Evolutionary conservation across 441 rosid genomes (phyloP).

Genomic region (Populus hybrid): DNA sequence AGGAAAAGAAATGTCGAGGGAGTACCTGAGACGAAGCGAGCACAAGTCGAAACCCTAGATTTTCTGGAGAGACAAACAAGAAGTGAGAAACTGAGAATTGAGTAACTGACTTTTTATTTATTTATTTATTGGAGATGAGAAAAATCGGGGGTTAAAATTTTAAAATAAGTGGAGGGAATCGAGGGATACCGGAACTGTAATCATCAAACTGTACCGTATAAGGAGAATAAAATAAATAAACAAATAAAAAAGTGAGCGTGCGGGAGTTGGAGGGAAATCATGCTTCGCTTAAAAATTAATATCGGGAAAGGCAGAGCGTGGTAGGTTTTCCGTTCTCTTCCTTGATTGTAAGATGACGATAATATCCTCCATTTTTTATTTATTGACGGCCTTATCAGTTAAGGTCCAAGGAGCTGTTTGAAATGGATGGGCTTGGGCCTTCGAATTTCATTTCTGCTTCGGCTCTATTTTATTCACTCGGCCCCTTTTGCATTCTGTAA

Average conservation of each 20-base stretch:
- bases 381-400: not conserved
- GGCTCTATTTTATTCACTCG: not conserved
- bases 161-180: not conserved
- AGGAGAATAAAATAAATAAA: not conserved
- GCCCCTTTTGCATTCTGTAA: not conserved
- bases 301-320: not conserved
- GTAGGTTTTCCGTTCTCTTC: slow-evolving; percentile 13
- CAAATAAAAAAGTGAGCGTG: not conserved
- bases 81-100: not conserved
- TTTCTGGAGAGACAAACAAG: not conserved
- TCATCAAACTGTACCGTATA: not conserved
- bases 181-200: not conserved
- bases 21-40: slow-evolving; percentile 12
- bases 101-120: not conserved
- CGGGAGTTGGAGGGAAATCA: slow-evolving; percentile 33
- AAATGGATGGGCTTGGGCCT: not conserved
- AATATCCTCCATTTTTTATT: not conserved
- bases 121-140: not conserved
- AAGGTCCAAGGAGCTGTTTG: not conserved
- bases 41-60: slow-evolving; percentile 14
- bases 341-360: not conserved
- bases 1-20: not conserved
- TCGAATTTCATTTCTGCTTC: not conserved
- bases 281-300: not conserved
- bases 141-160: not conserved